A percentile compares a stretch with the other conserved stretches of the same genome.
These are phyloP conservation scores for Globisporangium yorkense DNA, from an alignment of 352 stramenopile genomes.

Conservation along the genomic window DNA sequence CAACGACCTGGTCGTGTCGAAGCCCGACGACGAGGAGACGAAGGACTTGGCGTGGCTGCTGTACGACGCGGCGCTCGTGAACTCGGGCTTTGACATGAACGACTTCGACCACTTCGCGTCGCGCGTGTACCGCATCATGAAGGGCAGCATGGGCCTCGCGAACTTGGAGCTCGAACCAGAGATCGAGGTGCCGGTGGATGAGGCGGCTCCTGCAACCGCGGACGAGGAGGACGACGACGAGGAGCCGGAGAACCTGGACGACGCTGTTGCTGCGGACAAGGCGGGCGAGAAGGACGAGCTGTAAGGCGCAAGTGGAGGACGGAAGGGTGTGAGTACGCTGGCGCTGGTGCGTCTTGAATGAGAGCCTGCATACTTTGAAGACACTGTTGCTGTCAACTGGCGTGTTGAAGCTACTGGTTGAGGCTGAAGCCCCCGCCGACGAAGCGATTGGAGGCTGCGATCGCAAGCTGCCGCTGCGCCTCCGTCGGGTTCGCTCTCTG, in stretches of 20 bases:
- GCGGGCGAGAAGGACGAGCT: slow-evolving; percentile 68
- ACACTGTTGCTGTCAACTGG: not conserved
- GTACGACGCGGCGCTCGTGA: slow-evolving; percentile 97
- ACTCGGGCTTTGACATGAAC: slow-evolving; percentile 95
- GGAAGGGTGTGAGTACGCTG: not conserved
- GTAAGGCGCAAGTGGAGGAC: slow-evolving; percentile 16
- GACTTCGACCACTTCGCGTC: slow-evolving; percentile 91
- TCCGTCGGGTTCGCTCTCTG: slow-evolving; percentile 43
- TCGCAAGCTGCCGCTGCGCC: slow-evolving; percentile 78
- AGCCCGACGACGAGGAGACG: slow-evolving; percentile 78
- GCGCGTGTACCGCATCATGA: slow-evolving; percentile 93
- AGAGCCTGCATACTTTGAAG: not conserved
- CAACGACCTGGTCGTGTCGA: slow-evolving; percentile 63
- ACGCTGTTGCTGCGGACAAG: slow-evolving; percentile 16
- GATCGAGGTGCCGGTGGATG: slow-evolving; percentile 88
- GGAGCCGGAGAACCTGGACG: slow-evolving; percentile 19
- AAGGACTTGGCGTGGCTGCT: slow-evolving; percentile 96
- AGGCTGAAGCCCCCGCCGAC: slow-evolving; percentile 92
- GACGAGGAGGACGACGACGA: slow-evolving; percentile 26
- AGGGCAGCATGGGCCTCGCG: slow-evolving; percentile 89
- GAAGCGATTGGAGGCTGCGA: slow-evolving; percentile 85
- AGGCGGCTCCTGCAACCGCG: slow-evolving; percentile 17
- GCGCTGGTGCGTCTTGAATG: too few species aligned
- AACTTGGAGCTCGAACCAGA: slow-evolving; percentile 91
- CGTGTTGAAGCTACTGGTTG: slow-evolving; percentile 56